Conservation (phyloP, 192 early-diverging fungal genomes). For the Backusella morwellensis region DNA sequence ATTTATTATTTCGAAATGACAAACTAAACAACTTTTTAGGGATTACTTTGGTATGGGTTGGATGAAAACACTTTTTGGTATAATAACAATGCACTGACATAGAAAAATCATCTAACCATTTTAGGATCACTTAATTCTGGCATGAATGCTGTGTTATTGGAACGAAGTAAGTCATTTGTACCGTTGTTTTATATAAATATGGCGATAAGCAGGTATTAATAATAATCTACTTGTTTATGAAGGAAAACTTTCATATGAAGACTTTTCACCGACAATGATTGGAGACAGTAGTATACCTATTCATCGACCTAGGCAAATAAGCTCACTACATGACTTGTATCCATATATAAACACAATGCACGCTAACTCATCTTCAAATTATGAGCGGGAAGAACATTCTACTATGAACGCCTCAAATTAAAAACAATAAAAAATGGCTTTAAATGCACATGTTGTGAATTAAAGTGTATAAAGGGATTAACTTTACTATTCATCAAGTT, state of each 20-base stretch:
- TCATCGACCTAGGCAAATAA: slow-evolving; percentile 11
- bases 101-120: not conserved
- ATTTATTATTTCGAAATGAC: not conserved
- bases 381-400: not conserved
- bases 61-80: not conserved
- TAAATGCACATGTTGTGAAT: too few species aligned
- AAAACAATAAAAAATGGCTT: not conserved
- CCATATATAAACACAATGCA: slow-evolving; percentile 10
- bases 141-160: slow-evolving; percentile 27
- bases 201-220: not conserved
- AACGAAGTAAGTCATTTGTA: slow-evolving; percentile 16
- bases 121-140: slow-evolving; percentile 29
- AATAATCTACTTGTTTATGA: not conserved
- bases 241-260: slow-evolving; percentile 33
- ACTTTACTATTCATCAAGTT: too few species aligned
- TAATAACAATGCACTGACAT: not conserved
- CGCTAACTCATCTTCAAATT: not conserved
- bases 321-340: slow-evolving; percentile 16
- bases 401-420: slow-evolving; percentile 3
- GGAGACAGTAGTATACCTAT: not conserved
- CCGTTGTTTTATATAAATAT: not conserved
- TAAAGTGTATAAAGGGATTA: too few species aligned
- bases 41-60: slow-evolving; percentile 16
- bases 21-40: slow-evolving; percentile 2
- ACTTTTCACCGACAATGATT: slow-evolving; percentile 12